Conservation (phyloP, 768 basidiomycete species). For the Tubosaeta sp. region DNA sequence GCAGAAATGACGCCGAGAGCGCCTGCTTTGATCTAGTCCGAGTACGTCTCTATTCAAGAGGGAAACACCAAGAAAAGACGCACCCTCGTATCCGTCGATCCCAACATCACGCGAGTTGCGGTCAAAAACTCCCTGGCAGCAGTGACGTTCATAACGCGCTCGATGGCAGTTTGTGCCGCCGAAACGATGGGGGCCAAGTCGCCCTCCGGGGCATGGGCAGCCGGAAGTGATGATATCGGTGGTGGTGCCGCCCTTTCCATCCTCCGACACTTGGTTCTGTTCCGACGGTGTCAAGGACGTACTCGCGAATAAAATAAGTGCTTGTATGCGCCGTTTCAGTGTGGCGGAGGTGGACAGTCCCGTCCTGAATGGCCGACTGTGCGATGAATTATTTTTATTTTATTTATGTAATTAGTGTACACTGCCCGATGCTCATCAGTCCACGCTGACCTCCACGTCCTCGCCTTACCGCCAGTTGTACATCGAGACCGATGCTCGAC, state of each 20-base stretch:
- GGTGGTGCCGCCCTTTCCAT: constrained; percentile 25
- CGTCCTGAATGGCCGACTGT: no score
- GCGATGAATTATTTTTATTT: no score
- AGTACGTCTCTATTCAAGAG: neutral
- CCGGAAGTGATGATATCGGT: constrained; percentile 41
- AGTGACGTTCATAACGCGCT: constrained; percentile 56
- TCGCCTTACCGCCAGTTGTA: no score
- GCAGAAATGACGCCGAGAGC: constrained; percentile 68
- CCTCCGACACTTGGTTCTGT: neutral
- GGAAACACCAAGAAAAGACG: constrained; percentile 14
- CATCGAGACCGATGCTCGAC: neutral
- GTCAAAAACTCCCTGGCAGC: constrained; percentile 66
- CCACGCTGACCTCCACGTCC: no score
- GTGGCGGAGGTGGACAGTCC: constrained; percentile 38
- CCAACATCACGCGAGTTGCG: constrained; percentile 52
- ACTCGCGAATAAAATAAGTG: constrained; percentile 63
- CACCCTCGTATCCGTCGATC: constrained; percentile 51
- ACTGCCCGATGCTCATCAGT: no score
- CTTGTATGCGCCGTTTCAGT: constrained; percentile 58
- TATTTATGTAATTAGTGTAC: no score
- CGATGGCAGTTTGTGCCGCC: constrained; percentile 49
- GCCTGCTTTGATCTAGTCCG: constrained; percentile 53
- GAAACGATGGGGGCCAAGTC: constrained; percentile 43
- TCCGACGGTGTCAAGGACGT: constrained; percentile 41
- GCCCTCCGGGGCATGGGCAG: constrained; percentile 27